A percentile compares a stretch with the other conserved stretches of the same genome.
Evolutionary conservation across 1,284 basidiomycete species (phyloP).

Genomic region (Apiotrichum sp.): DNA sequence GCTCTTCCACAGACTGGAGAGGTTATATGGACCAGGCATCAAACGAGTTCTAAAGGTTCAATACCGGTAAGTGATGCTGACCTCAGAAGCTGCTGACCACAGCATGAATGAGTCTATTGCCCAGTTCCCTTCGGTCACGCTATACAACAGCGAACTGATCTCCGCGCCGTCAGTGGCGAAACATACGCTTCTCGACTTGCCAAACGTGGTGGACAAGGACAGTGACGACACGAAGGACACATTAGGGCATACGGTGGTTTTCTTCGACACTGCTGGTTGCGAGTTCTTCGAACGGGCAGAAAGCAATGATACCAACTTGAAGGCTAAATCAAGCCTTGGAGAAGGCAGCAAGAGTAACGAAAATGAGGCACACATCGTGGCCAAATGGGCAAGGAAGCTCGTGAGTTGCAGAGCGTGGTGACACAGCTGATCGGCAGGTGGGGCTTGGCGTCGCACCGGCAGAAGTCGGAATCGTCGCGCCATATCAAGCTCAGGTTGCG

Average conservation of each 20-base stretch:
- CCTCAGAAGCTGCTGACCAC: background rate
- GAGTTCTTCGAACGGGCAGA: constrained; percentile 74
- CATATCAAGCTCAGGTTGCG: constrained; percentile 90
- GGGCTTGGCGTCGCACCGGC: constrained; percentile 60
- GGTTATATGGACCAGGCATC: constrained; percentile 73
- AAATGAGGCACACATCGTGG: constrained; percentile 82
- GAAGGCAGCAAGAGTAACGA: constrained; percentile 87
- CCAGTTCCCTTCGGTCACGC: constrained; percentile 71
- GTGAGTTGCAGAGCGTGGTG: constrained; percentile 48
- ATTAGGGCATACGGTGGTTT: constrained; percentile 71
- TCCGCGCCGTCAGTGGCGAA: constrained; percentile 66
- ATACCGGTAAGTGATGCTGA: constrained; percentile 58
- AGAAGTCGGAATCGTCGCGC: constrained; percentile 86
- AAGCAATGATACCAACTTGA: constrained; percentile 48
- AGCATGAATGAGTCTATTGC: constrained; percentile 88
- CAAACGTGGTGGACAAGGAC: constrained; percentile 50
- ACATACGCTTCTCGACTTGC: constrained; percentile 67
- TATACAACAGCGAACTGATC: constrained; percentile 69
- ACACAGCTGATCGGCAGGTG: constrained; percentile 50
- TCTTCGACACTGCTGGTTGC: constrained; percentile 89
- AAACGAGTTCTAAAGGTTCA: constrained; percentile 82
- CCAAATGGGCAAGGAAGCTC: constrained; percentile 70
- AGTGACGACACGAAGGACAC: constrained; percentile 61
- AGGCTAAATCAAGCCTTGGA: constrained; percentile 45
- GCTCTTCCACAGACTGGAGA: constrained; percentile 82